Base-by-base conservation (phyloP, 768 basidiomycete genomes). In the Fomitopsis serialis region DNA sequence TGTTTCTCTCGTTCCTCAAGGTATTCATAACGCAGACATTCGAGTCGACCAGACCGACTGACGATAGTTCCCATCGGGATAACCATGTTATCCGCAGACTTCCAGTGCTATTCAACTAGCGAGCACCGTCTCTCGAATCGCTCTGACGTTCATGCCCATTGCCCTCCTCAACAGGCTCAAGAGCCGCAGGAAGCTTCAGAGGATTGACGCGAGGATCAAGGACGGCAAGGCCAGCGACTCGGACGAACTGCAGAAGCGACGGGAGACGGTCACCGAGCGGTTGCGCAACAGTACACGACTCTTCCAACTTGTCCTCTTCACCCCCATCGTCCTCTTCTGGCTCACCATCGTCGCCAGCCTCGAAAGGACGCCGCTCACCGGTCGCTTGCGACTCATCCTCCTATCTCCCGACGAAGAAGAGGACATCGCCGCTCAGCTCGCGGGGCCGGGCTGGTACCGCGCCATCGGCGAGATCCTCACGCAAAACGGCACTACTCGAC, bases 351-450 rank as follows among this genome's bases (percentile, higher is more conserved):
- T 89, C 2, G 87, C 86, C 2, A 87, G 87, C 57, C 60, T 84
- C 53, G 91, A 93, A 66, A 73, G 78, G 61, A 89, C 91, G 5
- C 91, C 91, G 2, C 71, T 93, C 50, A 92, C 91, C n/a, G 91
- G 91, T 5, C 13, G 92, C 62, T 90, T 87, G 87, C 80, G 94
- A 50, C 69, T 93, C 60, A 95, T 97, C 56, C 74, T 95, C 11
- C 78, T 97, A 15, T 93, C 92, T 3, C 93, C 94, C 1, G 89
- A 93, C 58, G 94, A 97, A 70, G 94, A 98, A 65, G 91, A 94
- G 49, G 83, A 84, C 27, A 90, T 98, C 42, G 84, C 92, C 19
- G 70, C 74, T 2, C 86, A 90, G 63, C 79, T 98, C 12, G 82
- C 83, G 19, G 94, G 92, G 13, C 71, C 81, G 21, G 92, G 91